Base-by-base conservation (phyloP, 371 early-diverging fungal species). In the Encephalitozoon romaleae region DNA sequence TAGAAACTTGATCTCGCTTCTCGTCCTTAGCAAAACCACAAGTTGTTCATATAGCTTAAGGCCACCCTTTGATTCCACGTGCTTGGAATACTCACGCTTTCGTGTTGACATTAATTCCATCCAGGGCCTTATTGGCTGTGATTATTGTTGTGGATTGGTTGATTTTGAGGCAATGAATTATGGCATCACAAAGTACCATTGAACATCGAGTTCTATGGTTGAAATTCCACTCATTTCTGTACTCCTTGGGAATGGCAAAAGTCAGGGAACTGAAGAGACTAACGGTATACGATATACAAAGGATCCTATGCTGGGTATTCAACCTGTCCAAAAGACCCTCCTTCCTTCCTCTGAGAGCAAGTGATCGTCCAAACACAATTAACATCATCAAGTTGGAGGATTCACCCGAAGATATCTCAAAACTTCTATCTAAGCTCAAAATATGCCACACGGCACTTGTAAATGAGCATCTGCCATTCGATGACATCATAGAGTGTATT, bases 281-380 rank as follows among this genome's bases (percentile, higher is more conserved):
- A n/a, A 77, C 66, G 21, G 39, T 77, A 8, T 43, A 66, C 18
- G 78, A 77, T n/a, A 66, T 77, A n/a, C 71, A 77, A 12, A 26
- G 39, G 52, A 71, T 66, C 25, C 26, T 77, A 11, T 66, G 59
- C 30, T 77, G 67, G 68, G 65, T 51, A 32, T 77, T 77, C 38
- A 65, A 59, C 21, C 26, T 54, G 25, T 3, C 28, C 9, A 63
- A 65, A 47, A 52, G 72, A 9, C 78, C 78, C 3, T 25, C 63
- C 1, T 77, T 59, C 49, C 21, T 77, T 5, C 78, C 47, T 4
- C 11, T 70, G 11, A 70, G 52, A 34, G 15, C 53, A 38, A 30
- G 12, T 1, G 39, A 70, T 2, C 64, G 45, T 15, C 47, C 49
- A 3, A 15, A 47, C 21, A 38, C 73, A 25, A 11, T 71, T 0